Conservation (phyloP, 768 basidiomycete genomes). For the Kwoniella bestiolae region DNA sequence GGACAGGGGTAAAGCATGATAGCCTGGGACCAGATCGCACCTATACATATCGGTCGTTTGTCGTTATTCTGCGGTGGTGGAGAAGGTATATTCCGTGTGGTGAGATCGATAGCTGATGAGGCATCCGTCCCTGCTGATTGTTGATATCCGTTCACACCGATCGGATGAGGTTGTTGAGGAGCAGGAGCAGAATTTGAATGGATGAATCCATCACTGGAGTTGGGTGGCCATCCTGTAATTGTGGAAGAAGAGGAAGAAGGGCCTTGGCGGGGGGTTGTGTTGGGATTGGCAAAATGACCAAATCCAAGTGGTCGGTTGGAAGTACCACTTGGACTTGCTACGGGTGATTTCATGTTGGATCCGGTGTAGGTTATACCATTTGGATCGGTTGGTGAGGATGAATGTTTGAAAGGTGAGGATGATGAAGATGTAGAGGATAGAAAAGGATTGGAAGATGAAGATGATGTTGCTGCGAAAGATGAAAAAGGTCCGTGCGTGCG, state of each 20-base stretch:
- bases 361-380: slow-evolving; percentile 15
- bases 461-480: not conserved
- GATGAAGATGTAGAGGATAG: not conserved
- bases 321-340: slow-evolving; percentile 14
- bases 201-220: not conserved
- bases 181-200: not conserved
- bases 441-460: not conserved
- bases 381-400: not conserved
- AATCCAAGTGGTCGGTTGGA: not conserved
- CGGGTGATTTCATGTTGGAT: slow-evolving; percentile 7
- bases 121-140: slow-evolving; percentile 1
- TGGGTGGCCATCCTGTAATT: slow-evolving; percentile 16
- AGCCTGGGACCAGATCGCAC: slow-evolving; percentile 34
- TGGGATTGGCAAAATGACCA: not conserved
- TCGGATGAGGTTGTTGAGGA: not conserved
- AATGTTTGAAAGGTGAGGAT: not conserved
- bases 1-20: slow-evolving; percentile 49
- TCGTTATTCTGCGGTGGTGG: slow-evolving; percentile 31
- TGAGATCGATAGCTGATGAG: slow-evolving; percentile 28
- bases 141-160: slow-evolving; percentile 7
- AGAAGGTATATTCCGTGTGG: slow-evolving; percentile 18
- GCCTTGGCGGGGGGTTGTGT: not conserved
- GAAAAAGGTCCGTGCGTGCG: slow-evolving; percentile 15
- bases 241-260: slow-evolving; percentile 3
- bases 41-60: slow-evolving; percentile 46